These are phyloP conservation scores for Alternaria panax DNA, from an alignment of 2,329 filamentous ascomycete species.

Conservation along the genomic window DNA sequence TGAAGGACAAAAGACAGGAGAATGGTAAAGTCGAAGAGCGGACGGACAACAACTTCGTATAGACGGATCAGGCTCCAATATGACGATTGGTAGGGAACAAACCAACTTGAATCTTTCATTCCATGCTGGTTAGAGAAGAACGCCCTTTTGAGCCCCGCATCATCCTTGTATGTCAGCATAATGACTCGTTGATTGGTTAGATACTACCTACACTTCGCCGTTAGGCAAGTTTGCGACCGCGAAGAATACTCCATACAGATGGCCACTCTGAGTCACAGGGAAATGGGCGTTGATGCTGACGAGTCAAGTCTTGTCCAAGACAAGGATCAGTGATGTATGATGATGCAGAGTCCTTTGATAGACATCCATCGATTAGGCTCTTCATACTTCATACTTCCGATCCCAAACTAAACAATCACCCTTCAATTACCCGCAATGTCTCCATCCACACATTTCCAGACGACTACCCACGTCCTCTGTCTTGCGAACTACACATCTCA, in stretches of 20 bases:
- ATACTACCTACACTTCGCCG: not conserved
- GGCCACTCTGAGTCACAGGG: not conserved
- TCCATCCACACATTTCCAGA: not conserved
- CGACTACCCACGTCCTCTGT: slow-evolving; percentile 24
- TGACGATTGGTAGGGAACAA: not conserved
- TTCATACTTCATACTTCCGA: not conserved
- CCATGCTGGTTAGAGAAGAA: not conserved
- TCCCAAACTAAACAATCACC: not conserved
- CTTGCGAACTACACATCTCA: slow-evolving; percentile 29
- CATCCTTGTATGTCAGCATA: not conserved
- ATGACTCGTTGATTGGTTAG: not conserved
- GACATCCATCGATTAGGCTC: not conserved
- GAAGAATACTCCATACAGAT: not conserved
- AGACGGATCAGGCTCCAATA: not conserved
- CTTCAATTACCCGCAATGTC: not conserved
- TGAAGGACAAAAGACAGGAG: not conserved
- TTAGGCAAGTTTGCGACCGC: not conserved
- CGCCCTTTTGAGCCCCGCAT: slow-evolving; percentile 3
- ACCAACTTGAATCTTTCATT: not conserved
- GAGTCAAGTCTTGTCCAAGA: not conserved
- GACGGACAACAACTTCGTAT: slow-evolving; percentile 25
- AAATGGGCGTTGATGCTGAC: not conserved
- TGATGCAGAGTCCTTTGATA: not conserved
- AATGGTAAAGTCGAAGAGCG: not conserved
- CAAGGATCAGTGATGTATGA: not conserved